Percentiles rank a stretch among this genome's conserved stretches.
Evolutionary conservation across 306 rosid genomes (phyloP).

Genomic region (Sicyos baderoa): DNA sequence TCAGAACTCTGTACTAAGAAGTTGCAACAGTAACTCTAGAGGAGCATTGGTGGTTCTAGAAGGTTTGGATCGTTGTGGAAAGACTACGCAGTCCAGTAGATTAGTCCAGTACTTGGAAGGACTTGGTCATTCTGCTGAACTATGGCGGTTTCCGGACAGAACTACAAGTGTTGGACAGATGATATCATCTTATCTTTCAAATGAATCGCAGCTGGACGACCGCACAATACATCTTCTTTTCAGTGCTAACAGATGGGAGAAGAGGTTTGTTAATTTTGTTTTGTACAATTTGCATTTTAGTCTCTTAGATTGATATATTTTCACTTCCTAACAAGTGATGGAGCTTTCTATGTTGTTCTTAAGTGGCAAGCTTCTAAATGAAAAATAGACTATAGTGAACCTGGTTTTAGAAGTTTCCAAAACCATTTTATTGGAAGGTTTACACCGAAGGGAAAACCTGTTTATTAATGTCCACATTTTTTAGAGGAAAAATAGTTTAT

Average conservation of each 20-base stretch:
- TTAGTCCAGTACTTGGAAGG: constrained; percentile 58
- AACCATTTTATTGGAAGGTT: not conserved
- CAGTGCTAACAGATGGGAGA: constrained; percentile 98
- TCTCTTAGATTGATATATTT: not conserved
- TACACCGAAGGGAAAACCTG: not conserved
- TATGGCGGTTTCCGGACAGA: constrained; percentile 90
- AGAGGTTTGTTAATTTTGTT: constrained; percentile 42
- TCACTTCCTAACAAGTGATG: not conserved
- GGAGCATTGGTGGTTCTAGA: constrained; percentile 74
- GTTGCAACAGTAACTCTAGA: constrained; percentile 27
- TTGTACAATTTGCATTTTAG: not conserved
- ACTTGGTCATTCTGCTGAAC: constrained; percentile 53
- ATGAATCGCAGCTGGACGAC: constrained; percentile 77
- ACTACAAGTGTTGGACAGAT: constrained; percentile 70
- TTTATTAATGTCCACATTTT: not conserved
- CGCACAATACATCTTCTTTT: constrained; percentile 81
- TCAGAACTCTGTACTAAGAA: constrained; percentile 12
- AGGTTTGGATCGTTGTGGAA: constrained; percentile 93
- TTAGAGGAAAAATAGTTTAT: not conserved
- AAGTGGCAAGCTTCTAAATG: not conserved
- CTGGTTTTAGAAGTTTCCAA: constrained; percentile 1
- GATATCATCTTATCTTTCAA: constrained; percentile 81
- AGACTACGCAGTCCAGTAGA: constrained; percentile 61
- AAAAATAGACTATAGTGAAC: not conserved
- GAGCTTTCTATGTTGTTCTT: not conserved